Percentiles rank a stretch among this genome's conserved stretches.
Evolutionary conservation across 176 grass and related monocot genomes (phyloP).

Genomic region (Phoenix roebelenii): DNA sequence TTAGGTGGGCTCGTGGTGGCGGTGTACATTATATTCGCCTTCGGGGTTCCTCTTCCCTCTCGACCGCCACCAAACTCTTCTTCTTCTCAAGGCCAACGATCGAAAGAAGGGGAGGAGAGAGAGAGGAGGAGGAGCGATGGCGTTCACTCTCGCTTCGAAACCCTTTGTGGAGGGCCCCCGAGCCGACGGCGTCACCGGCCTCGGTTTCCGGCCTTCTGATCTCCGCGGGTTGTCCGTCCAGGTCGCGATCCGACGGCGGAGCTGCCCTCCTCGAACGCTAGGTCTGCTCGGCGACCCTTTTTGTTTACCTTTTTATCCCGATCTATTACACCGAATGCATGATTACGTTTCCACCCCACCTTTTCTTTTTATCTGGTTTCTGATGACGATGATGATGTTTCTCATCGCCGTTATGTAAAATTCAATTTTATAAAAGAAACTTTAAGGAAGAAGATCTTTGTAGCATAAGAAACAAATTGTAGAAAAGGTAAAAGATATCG

Average conservation of each 20-base stretch:
- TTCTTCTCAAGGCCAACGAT: neutral
- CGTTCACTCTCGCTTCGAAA: conserved; percentile 21
- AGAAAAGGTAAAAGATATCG: too few species aligned
- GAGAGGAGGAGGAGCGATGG: conserved; percentile 20
- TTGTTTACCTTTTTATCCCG: too few species aligned
- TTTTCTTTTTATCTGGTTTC: neutral
- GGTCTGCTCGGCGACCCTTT: conserved; percentile 1
- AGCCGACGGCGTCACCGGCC: conserved; percentile 3
- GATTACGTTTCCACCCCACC: too few species aligned
- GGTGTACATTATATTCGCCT: too few species aligned
- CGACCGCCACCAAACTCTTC: neutral
- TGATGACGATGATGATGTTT: too few species aligned
- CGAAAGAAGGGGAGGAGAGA: neutral
- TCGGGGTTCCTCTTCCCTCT: neutral
- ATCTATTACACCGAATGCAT: neutral
- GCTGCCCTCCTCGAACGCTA: conserved; percentile 24
- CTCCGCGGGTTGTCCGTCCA: conserved; percentile 25
- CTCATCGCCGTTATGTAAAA: too few species aligned
- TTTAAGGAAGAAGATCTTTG: too few species aligned
- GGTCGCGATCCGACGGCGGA: conserved; percentile 52
- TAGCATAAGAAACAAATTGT: too few species aligned
- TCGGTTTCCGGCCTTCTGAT: conserved; percentile 22
- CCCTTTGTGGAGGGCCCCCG: neutral
- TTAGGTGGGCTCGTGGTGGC: too few species aligned
- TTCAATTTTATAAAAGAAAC: too few species aligned